Percentiles rank a stretch among this genome's conserved stretches.
Evolutionary conservation across 352 stramenopile genomes (phyloP).

Genomic region (Aphanomyces stellatus): DNA sequence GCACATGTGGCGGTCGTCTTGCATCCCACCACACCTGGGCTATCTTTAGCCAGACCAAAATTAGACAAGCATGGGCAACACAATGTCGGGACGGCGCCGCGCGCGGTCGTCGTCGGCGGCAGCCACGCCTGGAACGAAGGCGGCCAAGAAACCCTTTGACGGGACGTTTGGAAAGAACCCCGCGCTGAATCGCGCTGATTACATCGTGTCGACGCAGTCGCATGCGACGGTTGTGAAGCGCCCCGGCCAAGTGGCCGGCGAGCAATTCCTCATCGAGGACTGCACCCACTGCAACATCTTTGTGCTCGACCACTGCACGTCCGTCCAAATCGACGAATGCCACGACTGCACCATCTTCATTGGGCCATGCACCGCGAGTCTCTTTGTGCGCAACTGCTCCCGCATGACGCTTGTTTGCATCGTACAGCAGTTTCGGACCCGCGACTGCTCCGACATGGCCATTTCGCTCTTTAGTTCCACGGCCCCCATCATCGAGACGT

Average conservation of each 20-base stretch:
- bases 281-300: conserved; percentile 70
- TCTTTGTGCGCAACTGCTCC: conserved; percentile 64
- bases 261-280: conserved; percentile 74
- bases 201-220: conserved; percentile 44
- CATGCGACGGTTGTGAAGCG: conserved; percentile 38
- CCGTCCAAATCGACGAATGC: conserved; percentile 69
- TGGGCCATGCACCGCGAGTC: conserved; percentile 52
- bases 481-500: conserved; percentile 66
- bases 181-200: conserved; percentile 59
- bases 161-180: conserved; percentile 50
- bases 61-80: too few relatives aligned
- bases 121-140: neutral
- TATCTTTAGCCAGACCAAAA: too few relatives aligned
- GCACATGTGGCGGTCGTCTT: too few relatives aligned
- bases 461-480: conserved; percentile 60
- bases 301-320: conserved; percentile 62
- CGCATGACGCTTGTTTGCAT: conserved; percentile 52
- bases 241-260: conserved; percentile 53
- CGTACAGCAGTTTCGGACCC: conserved; percentile 62
- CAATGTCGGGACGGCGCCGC: neutral
- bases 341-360: conserved; percentile 60
- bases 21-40: too few relatives aligned
- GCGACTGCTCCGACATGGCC: conserved; percentile 52
- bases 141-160: conserved; percentile 3
- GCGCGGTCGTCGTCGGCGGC: neutral